phyloP scores from a whole-genome alignment of 2,329 filamentous ascomycete genomes.

The Biscogniauxia sp. region DNA sequence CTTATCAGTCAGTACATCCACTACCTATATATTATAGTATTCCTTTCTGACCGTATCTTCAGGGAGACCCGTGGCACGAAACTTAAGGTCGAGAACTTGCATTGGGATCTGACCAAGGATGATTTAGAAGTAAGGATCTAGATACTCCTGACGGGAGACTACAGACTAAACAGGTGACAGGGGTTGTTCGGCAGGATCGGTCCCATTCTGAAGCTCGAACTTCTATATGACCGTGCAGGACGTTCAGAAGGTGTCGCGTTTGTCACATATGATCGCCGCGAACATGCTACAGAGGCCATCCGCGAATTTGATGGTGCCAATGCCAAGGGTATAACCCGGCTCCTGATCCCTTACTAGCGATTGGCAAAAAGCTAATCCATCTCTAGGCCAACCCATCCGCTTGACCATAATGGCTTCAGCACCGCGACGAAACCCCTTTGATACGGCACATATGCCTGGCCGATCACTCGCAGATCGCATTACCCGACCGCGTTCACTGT shows the following conservation, averaged over 20 bases:
- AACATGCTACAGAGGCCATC: slow-evolving; percentile 73
- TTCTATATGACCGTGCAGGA: slow-evolving; percentile 83
- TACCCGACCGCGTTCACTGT: slow-evolving; percentile 65
- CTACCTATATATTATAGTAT: slow-evolving; percentile 6
- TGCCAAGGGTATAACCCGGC: slow-evolving; percentile 64
- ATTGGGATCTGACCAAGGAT: slow-evolving; percentile 85
- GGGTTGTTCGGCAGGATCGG: slow-evolving; percentile 80
- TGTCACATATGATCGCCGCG: slow-evolving; percentile 71
- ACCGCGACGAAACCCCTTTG: slow-evolving; percentile 55
- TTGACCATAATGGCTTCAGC: slow-evolving; percentile 62
- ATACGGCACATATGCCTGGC: slow-evolving; percentile 52
- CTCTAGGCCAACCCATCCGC: slow-evolving; percentile 72
- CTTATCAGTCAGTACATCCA: slow-evolving; percentile 16
- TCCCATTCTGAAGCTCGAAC: slow-evolving; percentile 63
- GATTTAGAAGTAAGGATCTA: slow-evolving; percentile 66
- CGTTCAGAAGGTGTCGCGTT: slow-evolving; percentile 83
- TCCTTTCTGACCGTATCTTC: slow-evolving; percentile 11
- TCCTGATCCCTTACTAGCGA: background rate
- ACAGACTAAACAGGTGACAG: slow-evolving; percentile 44
- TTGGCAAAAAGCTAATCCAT: slow-evolving; percentile 5
- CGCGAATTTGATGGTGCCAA: slow-evolving; percentile 85
- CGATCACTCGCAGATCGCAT: slow-evolving; percentile 61
- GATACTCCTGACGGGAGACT: background rate
- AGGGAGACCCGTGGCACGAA: slow-evolving; percentile 62
- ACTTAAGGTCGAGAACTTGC: slow-evolving; percentile 82